Base-by-base conservation (phyloP, 352 stramenopile species). In the Pythium insidiosum region DNA sequence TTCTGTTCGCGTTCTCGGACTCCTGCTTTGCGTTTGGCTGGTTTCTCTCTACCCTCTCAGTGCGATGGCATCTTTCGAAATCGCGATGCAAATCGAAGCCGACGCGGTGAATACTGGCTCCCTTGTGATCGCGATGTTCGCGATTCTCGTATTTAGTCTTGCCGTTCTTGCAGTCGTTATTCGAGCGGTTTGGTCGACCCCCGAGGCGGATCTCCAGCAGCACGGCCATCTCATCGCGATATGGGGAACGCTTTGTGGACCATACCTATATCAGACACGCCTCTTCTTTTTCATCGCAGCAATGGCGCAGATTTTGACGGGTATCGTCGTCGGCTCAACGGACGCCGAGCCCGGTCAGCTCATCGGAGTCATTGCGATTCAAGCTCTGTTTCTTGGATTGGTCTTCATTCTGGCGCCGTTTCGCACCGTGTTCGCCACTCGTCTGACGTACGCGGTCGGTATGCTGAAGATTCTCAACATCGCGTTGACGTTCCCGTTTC, bases 201-300 rank as follows among this genome's bases (percentile, higher is more conserved):
- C 47, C 12, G 68, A 80, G 45, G 58, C 70, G 1, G 58, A 80
- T 35, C 53, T 88, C 21, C 59, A 70, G 35, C 63, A 81, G 30
- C 78, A 71, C 31, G 65, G 79, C 25, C n/a, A n/a, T n/a, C 78
- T 70, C 26, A 38, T 69, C 22, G 75, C 69, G 18, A 75, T 64
- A 2, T 85, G 72, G 72, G 73, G 72, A 6, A 66, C 63, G 23
- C 56, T 88, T 9, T 88, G 83, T 53, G 73, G 58, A 33, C 72
- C 82, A 37, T 84, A 74, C 54, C 71, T 59, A 13, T 88, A 84
- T 56, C 54, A 56, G 23, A 72, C 61, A 35, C 75, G 75, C 13
- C 73, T 85, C 53, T 85, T 88, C 56, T 82, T 83, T 44, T 56
- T 76, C 22, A 56, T 83, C 20, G 61, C 65, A 10, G 69, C 74